Evolutionary conservation across 2,329 filamentous ascomycete genomes (phyloP), one percentile per base, ranked within the genome.

Genomic region (Aotearoamyces nothofagi): DNA sequence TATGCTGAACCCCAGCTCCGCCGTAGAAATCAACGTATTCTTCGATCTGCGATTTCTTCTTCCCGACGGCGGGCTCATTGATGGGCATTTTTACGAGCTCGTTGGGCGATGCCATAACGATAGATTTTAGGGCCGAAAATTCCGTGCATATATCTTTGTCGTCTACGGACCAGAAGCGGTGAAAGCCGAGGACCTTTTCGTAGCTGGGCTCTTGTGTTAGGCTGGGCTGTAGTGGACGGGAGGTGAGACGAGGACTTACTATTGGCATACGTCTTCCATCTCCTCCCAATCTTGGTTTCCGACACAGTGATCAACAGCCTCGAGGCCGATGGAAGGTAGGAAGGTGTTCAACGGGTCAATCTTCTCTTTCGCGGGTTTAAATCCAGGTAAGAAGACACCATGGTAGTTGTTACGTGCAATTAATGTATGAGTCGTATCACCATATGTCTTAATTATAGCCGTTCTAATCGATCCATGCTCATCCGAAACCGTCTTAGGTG

Each of bases 131-230:
- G 7, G 87, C 84, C 1, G 78, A 84, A 66, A 82, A 94, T 50
- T 92, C 84, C 40, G 81, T 93, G 66, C 74, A 82, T 57, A 94
- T 92, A 51, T 92, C 73, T 42, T 72, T 78, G 62, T 94, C 87
- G 53, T 94, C 87, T 33, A 94, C 86, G 31, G 76, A 83, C 87
- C 87, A 94, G 74, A 94, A 94, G 41, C 86, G 81, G 61, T 93
- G 84, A 69, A 94, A 94, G 31, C 78, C 78, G 15, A 94, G 78
- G 37, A 78, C 80, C 38, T 75, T 70, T 59, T 94, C 86, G 60
- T 94, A 96, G n/a, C n/a, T n/a, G n/a, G n/a, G n/a, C n/a, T n/a
- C n/a, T n/a, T n/a, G n/a, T n/a, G n/a, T n/a, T n/a, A n/a, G n/a
- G n/a, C n/a, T n/a, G n/a, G n/a, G n/a, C n/a, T n/a, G n/a, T n/a